phyloP scores from a whole-genome alignment of 2,329 filamentous ascomycete genomes.

The Ophiostoma montium region DNA sequence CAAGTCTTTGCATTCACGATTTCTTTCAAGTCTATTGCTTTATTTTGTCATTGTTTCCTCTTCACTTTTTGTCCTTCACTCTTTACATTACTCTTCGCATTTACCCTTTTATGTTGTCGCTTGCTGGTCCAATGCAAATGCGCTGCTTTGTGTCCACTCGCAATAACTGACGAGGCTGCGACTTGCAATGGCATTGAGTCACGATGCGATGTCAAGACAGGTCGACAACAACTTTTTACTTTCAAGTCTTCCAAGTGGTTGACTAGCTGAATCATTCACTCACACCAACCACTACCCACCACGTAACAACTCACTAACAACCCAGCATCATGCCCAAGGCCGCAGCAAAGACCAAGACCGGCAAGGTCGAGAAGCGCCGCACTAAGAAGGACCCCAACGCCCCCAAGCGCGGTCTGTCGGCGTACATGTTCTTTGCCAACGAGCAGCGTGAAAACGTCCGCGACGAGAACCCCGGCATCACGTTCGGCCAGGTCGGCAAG shows the following conservation, averaged over 20 bases:
- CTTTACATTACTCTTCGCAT: too few species aligned
- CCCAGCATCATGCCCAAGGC: conserved; percentile 44
- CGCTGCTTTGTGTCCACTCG: too few species aligned
- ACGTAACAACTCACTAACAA: background rate
- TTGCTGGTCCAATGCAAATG: too few species aligned
- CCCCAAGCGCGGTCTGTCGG: conserved; percentile 96
- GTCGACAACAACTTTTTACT: too few species aligned
- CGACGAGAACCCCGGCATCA: conserved; percentile 95
- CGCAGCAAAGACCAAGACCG: conserved; percentile 36
- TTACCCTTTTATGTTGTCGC: too few species aligned
- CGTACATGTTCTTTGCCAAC: conserved; percentile 99
- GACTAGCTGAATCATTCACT: too few species aligned
- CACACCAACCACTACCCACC: background rate
- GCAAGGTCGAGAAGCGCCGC: conserved; percentile 41
- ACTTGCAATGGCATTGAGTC: too few species aligned
- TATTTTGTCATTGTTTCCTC: too few species aligned
- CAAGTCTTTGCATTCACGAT: background rate
- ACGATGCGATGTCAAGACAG: too few species aligned
- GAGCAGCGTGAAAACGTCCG: conserved; percentile 97
- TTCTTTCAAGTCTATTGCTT: background rate
- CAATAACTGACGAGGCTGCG: too few species aligned
- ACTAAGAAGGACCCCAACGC: conserved; percentile 78
- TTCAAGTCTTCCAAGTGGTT: too few species aligned
- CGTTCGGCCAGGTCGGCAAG: conserved; percentile 97
- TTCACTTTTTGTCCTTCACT: too few species aligned